Base-by-base conservation (phyloP, 768 basidiomycete genomes). In the Scleroderma citrinum region DNA sequence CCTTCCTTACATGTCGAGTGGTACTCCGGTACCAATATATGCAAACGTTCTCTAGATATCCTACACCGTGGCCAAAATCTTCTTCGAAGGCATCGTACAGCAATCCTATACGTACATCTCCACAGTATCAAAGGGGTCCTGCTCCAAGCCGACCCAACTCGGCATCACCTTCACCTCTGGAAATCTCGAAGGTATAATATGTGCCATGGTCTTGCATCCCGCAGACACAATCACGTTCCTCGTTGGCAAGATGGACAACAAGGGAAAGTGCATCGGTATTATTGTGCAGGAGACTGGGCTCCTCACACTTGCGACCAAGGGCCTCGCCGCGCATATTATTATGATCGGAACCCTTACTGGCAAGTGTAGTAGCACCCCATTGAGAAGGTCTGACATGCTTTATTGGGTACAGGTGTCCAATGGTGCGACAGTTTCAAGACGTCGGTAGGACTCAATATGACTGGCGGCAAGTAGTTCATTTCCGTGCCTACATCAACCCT, bases 61-160 rank as follows among this genome's bases (percentile, higher is more conserved):
- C 47, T 96, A 96, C 78, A 96, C 93, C 62, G 93, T 96, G 92
- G 92, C 92, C 76, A 96, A 96, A 73, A 95, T 96, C 82, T 91
- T 81, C 81, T 94, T 85, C 68, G 91, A 93, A 69, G 83, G 85
- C 76, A 87, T 87, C 59, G 89, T 87, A 65, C 76, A 82, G 62
- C 67, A 87, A 59, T 93, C 93, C 76, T 91, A 91, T 71, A 90
- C 86, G 56, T 81, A 87, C 64, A 86, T 92, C 68, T 85, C 93
- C 72, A 78, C 84, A 37, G 71, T 75, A 51, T 85, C 87, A 59
- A 91, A 90, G 69, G 80, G 85, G 10, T 73, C 78, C 13, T 90
- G 91, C 69, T 69, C 79, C 72, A 85, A 92, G 75, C 68, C 78
- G 56, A 93, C 85, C 39, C 89, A 94, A 65, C 89, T 97, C 59